Evolutionary conservation across 257 asterid genomes (phyloP).

Genomic region (Nicotiana sylvestris): DNA sequence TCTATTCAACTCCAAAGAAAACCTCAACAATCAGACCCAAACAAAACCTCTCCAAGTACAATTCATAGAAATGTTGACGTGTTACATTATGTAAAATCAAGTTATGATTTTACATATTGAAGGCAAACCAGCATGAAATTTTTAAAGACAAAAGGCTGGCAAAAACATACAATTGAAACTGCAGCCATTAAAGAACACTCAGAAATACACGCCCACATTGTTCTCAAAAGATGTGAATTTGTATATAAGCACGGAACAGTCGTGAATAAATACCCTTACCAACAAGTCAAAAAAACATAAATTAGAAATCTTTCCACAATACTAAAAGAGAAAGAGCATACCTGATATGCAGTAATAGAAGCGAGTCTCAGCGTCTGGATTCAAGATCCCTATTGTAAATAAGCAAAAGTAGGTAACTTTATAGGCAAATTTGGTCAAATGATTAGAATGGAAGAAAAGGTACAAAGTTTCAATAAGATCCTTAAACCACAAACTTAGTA

Average conservation of each 20-base stretch:
- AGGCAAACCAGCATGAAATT: not conserved
- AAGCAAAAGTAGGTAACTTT: constrained; percentile 8
- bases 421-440: constrained; percentile 4
- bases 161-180: not conserved
- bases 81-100: not conserved
- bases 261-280: not conserved
- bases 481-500: not conserved
- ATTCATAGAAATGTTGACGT: not conserved
- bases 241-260: not conserved
- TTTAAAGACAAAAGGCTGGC: not conserved
- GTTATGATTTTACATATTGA: not conserved
- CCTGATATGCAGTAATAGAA: not conserved
- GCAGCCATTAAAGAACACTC: not conserved
- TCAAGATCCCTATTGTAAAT: not conserved
- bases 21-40: not conserved
- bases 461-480: not conserved
- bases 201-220: not conserved
- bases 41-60: not conserved
- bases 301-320: not conserved
- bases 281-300: not conserved
- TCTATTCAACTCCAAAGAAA: not conserved
- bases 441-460: constrained; percentile 13
- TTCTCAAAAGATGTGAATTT: not conserved
- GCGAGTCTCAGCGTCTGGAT: not conserved
- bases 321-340: not conserved